Evolutionary conservation across 148 eudicot genomes (phyloP), one percentile per base, ranked within the genome.

Genomic region (Hydrangea macrophylla): DNA sequence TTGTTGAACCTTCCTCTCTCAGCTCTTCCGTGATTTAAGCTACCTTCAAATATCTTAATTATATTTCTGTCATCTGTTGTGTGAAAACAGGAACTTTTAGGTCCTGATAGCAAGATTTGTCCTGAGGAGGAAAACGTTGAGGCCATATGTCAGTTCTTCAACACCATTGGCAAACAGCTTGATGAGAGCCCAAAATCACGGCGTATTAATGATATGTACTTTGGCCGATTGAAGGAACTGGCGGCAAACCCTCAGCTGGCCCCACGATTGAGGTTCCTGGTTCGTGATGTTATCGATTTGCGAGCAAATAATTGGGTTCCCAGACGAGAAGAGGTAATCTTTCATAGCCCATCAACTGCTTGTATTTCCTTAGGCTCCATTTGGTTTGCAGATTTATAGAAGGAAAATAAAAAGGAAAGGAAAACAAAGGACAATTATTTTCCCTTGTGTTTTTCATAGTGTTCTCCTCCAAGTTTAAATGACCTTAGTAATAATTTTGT

Each of bases 111-210:
- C 61, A 86, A 83, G 76, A 78, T 35, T 67, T 95, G 99, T 70
- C 98, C 98, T 6, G 94, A 80, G 66, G 98, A 92, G 80, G 98
- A 92, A 67, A 92, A 90, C 57, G 94, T 92, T 9, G 97, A 92
- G 79, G 97, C 97, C 39, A 84, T 92, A 58, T 89, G 97, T 69
- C 91, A 92, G 2, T 89, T 92, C 73, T 92, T 92, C 70, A 87
- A 55, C 62, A 92, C 97, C 18, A 89, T 92, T 66, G 97, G 97
- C 31, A 92, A 92, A 79, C 97, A 89, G 84, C 96, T 92, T 64
- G 97, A 89, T 35, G 93, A 89, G 83, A 78, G 76, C 51, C 85
- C 73, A 50, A 89, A 81, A 73, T 89, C 97, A 20, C 74, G 81
- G 61, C 85, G 89, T 56, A 79, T 89, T 12, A 89, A 87, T 78